These are phyloP conservation scores for Carex littledalei DNA, from an alignment of 176 grass and related monocot genomes.

Conservation along the genomic window DNA sequence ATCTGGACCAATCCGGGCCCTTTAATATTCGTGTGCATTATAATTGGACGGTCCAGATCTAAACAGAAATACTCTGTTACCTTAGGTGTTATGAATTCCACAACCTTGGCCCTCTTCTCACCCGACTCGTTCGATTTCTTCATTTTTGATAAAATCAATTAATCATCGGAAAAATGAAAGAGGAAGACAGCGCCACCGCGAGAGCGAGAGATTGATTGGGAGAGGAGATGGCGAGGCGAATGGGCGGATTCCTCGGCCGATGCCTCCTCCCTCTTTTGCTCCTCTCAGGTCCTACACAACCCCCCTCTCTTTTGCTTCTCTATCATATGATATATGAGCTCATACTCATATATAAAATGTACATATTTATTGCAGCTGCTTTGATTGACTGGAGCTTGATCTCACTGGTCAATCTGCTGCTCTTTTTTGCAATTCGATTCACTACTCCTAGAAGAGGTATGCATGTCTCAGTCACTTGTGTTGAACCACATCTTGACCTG, in stretches of 20 bases:
- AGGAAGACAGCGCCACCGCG: background rate
- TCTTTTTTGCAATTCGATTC: conserved; percentile 65
- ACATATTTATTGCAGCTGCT: conserved; percentile 47
- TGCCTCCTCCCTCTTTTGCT: conserved; percentile 53
- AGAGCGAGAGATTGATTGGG: background rate
- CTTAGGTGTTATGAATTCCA: too few species aligned
- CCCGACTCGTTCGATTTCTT: background rate
- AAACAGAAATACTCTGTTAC: too few species aligned
- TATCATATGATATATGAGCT: background rate
- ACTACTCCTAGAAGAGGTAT: conserved; percentile 67
- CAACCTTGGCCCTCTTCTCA: background rate
- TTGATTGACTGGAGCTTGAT: conserved; percentile 85
- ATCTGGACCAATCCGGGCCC: too few species aligned
- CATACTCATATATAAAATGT: too few species aligned
- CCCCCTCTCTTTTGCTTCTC: background rate
- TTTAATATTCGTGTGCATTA: too few species aligned
- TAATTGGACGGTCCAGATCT: too few species aligned
- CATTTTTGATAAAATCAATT: background rate
- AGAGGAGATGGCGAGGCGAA: conserved; percentile 44
- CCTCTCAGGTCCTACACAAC: conserved; percentile 29
- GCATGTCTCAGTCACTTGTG: background rate
- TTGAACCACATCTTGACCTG: too few species aligned
- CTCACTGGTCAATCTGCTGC: conserved; percentile 67
- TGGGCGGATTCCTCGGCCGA: conserved; percentile 31
- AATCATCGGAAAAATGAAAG: background rate